phyloP scores from a whole-genome alignment of 2,329 filamentous ascomycete species.

The Diaporthe nobilis region DNA sequence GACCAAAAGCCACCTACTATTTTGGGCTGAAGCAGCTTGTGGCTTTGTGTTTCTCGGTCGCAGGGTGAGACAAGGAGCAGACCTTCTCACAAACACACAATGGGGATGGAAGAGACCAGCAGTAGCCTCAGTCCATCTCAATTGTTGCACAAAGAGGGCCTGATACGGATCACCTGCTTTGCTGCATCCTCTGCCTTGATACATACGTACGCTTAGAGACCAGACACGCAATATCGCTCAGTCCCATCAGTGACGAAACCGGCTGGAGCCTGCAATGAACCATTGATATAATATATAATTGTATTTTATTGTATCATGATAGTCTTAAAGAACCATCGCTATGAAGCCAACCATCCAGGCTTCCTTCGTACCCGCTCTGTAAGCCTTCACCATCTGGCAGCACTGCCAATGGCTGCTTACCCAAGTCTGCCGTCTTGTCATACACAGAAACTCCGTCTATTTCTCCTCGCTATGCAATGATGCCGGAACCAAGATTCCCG shows the following conservation, averaged over 20 bases:
- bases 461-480: slow-evolving; percentile 49
- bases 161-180: neutral
- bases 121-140: neutral
- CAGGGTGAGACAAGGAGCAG: neutral
- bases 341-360: neutral
- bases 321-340: too few species aligned
- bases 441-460: slow-evolving; percentile 12
- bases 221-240: neutral
- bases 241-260: neutral
- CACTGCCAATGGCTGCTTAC: neutral
- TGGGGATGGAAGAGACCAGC: neutral
- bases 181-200: neutral
- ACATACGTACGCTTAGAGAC: neutral
- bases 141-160: too few species aligned
- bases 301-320: neutral
- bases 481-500: slow-evolving; percentile 70
- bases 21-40: neutral
- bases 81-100: neutral
- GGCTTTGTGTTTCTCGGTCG: neutral
- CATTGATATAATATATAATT: neutral
- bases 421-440: neutral
- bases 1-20: neutral
- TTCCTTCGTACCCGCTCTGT: neutral
- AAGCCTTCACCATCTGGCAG: neutral
- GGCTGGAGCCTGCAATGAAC: neutral